These are phyloP conservation scores for Pulveroboletus ravenelii DNA, from an alignment of 768 basidiomycete species.

Conservation along the genomic window DNA sequence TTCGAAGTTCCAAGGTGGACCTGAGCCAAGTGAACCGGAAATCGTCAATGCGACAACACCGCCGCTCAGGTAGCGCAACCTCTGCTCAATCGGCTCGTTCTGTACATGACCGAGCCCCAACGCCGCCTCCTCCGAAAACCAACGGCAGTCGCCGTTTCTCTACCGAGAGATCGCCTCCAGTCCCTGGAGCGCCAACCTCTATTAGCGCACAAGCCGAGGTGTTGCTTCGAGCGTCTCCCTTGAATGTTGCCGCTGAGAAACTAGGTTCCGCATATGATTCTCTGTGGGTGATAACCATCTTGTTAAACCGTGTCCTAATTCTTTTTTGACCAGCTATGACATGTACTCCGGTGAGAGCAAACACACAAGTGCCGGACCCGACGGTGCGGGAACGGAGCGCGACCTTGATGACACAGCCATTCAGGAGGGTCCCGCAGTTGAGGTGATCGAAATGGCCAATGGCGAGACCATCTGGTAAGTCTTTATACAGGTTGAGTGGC, in stretches of 20 bases:
- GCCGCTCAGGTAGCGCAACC: slow-evolving; percentile 56
- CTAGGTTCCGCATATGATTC: slow-evolving; percentile 72
- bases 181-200: slow-evolving; percentile 58
- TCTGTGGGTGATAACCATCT: slow-evolving; percentile 47
- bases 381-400: slow-evolving; percentile 29
- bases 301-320: slow-evolving; percentile 13
- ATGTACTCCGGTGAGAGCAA: slow-evolving; percentile 67
- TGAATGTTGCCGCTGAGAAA: slow-evolving; percentile 51
- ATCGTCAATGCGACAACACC: slow-evolving; percentile 43
- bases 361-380: slow-evolving; percentile 31
- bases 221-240: slow-evolving; percentile 38
- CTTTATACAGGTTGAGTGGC: background rate
- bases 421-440: slow-evolving; percentile 57
- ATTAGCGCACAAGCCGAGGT: slow-evolving; percentile 38
- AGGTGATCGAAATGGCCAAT: slow-evolving; percentile 81
- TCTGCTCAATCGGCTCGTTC: slow-evolving; percentile 66
- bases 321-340: slow-evolving; percentile 55
- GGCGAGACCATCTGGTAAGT: slow-evolving; percentile 82
- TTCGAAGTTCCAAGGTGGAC: slow-evolving; percentile 53
- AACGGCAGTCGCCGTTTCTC: slow-evolving; percentile 57
- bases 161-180: slow-evolving; percentile 59
- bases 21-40: slow-evolving; percentile 52
- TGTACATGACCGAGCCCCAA: slow-evolving; percentile 76
- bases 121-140: slow-evolving; percentile 75
- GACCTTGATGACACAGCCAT: slow-evolving; percentile 25